Conservation (phyloP, 2,329 filamentous ascomycete species). For the Ceratocystiopsis sp. region DNA sequence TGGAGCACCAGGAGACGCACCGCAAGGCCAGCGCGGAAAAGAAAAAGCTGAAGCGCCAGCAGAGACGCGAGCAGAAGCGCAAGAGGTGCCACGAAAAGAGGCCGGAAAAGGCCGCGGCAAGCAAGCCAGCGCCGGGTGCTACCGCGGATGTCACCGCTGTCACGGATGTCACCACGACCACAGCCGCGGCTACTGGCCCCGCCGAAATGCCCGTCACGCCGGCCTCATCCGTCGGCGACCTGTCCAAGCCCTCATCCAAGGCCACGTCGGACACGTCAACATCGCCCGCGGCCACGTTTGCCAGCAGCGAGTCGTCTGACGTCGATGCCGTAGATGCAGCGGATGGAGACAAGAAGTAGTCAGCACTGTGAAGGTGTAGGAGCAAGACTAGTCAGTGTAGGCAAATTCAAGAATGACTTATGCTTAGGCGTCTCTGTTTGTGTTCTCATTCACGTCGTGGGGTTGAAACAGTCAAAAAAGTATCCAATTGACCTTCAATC, state of each 20-base stretch:
- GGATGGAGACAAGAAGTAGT: background rate
- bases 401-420: too few relatives aligned
- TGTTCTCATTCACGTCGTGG: too few relatives aligned
- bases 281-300: too few relatives aligned
- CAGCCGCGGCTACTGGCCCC: background rate
- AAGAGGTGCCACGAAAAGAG: constrained; percentile 12
- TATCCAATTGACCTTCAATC: too few relatives aligned
- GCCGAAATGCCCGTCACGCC: background rate
- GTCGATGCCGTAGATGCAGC: background rate
- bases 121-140: background rate
- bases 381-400: too few relatives aligned
- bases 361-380: background rate
- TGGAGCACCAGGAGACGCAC: constrained; percentile 19
- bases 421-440: too few relatives aligned
- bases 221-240: background rate
- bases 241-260: constrained; percentile 1
- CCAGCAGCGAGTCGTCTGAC: background rate
- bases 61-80: constrained; percentile 13
- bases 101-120: constrained; percentile 9
- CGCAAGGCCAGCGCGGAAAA: constrained; percentile 20
- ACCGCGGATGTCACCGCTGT: background rate
- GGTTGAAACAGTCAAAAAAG: too few relatives aligned
- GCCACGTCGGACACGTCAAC: background rate
- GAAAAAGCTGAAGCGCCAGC: constrained; percentile 13
- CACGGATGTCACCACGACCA: background rate